Conservation (phyloP, 2,329 filamentous ascomycete genomes). For the Aspergillus ochraceus region DNA sequence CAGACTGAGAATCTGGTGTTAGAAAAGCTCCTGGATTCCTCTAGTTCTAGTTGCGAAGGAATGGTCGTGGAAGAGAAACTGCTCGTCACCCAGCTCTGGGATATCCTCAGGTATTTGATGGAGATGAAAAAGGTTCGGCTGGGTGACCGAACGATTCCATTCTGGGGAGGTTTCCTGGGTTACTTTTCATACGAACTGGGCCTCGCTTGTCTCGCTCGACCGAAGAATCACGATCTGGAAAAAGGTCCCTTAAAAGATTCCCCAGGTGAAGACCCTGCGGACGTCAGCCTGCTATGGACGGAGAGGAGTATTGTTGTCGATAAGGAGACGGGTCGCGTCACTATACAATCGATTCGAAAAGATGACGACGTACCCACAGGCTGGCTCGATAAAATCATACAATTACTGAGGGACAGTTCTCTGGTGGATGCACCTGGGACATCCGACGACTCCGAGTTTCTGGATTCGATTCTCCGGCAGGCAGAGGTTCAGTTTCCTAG, state of each 20-base stretch:
- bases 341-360: constrained; percentile 65
- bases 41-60: not conserved
- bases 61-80: constrained; percentile 17
- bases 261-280: constrained; percentile 53
- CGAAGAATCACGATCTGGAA: constrained; percentile 36
- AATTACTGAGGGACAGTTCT: constrained; percentile 25
- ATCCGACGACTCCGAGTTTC: constrained; percentile 19
- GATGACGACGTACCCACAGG: constrained; percentile 47
- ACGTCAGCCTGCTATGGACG: constrained; percentile 75
- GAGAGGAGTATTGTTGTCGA: constrained; percentile 77
- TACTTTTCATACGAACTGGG: constrained; percentile 85
- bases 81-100: constrained; percentile 32
- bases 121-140: constrained; percentile 38
- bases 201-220: constrained; percentile 55
- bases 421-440: constrained; percentile 4
- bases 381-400: constrained; percentile 39
- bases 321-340: constrained; percentile 60
- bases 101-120: constrained; percentile 39
- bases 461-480: constrained; percentile 33
- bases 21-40: constrained; percentile 18
- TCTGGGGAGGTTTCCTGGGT: constrained; percentile 81
- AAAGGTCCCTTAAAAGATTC: not conserved
- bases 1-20: constrained; percentile 23
- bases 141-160: constrained; percentile 51
- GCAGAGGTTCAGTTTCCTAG: constrained; percentile 36